phyloP scores from a whole-genome alignment of 2,329 filamentous ascomycete genomes.

The Calonectria pteridis region DNA sequence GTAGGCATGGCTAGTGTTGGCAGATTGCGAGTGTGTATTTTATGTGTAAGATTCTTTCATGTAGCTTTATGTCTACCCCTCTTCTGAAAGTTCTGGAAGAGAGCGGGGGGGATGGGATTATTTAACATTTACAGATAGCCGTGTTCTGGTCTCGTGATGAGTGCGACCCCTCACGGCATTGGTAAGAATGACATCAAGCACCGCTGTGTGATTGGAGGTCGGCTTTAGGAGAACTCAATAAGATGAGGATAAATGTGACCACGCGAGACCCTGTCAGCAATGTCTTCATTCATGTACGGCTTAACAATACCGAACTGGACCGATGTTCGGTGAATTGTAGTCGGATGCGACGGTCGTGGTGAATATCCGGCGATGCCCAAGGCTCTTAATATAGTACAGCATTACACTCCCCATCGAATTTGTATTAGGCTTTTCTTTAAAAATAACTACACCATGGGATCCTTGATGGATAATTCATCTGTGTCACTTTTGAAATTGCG shows the following conservation, averaged over 20 bases:
- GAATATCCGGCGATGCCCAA: background rate
- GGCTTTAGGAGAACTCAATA: background rate
- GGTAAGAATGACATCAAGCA: conserved; percentile 20
- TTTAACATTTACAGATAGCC: background rate
- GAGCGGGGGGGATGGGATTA: background rate
- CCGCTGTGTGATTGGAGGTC: conserved; percentile 15
- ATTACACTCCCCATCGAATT: background rate
- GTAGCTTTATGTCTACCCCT: conserved; percentile 1
- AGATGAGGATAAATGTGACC: background rate
- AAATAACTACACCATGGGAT: background rate
- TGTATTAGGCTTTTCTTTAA: background rate
- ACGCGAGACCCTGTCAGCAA: background rate
- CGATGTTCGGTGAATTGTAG: background rate
- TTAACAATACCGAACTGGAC: background rate
- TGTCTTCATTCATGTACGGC: background rate
- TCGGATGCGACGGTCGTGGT: too few relatives aligned
- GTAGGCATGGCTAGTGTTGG: conserved; percentile 17
- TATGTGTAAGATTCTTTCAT: background rate
- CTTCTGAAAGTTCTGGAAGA: background rate
- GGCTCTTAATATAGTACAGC: background rate
- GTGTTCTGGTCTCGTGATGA: conserved; percentile 18
- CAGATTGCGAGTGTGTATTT: background rate
- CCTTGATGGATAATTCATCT: background rate
- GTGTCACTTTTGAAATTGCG: background rate
- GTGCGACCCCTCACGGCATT: conserved; percentile 26